Base-by-base conservation (phyloP, 257 asterid species). In the Thymus mandschuricus region DNA sequence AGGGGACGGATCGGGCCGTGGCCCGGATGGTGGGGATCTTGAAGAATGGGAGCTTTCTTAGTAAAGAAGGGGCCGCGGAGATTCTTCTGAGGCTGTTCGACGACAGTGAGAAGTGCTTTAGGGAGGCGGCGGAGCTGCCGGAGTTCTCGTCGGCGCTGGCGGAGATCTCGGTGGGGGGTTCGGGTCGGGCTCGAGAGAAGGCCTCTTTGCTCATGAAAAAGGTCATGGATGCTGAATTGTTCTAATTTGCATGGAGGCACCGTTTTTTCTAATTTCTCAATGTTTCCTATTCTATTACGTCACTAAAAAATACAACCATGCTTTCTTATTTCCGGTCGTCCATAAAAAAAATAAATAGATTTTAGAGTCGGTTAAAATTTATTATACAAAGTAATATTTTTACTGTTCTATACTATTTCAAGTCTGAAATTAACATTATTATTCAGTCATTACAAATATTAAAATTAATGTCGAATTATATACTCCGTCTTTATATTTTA, bases 41-140 rank as follows among this genome's bases (percentile, higher is more conserved):
- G 81, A 86, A 80, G 65, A 81, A 81, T 10, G 82, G 85, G 50
- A 77, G 89, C 79, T 79, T 79, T 90, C 46, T 84, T 76, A 87
- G 95, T 63, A 87, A 86, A 61, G 97, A 89, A 49, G 92, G 92
- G 56, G 95, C 88, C 3, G 82, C 86, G 41, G 97, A 82, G 60
- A 81, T 91, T 59, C 86, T 89, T 31, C 55, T 89, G 60, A 66
- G 88, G 73, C 60, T 89, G 72, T 91, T 89, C 68, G 90, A 89
- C 72, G 97, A 85, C 51, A 83, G 88, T 57, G 87, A 87, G 13
- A 80, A 60, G 64, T 87, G 89, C 75, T 30, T 86, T 30, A 79
- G 75, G 69, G 88, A 83, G n/a, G 95, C 88, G 4, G 70, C 78
- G 10, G 71, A 72, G 6, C 59, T 83, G 79, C 83, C 92, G 28